Evolutionary conservation across 352 stramenopile species (phyloP), one percentile per base, ranked within the genome.

Genomic region (Elongisporangium prolatum): DNA sequence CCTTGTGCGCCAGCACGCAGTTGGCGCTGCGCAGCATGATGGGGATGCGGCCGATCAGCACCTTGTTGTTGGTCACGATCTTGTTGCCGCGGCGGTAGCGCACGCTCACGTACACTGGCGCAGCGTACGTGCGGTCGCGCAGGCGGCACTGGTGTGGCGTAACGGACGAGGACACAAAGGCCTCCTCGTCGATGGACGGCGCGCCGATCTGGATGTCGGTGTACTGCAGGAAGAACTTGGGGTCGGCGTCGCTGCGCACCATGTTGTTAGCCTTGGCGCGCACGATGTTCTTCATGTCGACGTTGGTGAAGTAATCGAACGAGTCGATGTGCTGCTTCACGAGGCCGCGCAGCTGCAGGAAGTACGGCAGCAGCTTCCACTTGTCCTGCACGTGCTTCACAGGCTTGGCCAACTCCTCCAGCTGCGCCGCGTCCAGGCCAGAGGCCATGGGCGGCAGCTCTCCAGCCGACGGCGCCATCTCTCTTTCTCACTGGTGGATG

Each of bases 251-350:
- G 55, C 83, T 95, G 57, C 88, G 84, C 37, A 98, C 87, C 59
- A 92, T 88, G 64, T 91, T 85, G 68, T 97, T 97, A 50, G 83
- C 84, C 74, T 97, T 91, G 44, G 95, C 92, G 62, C 88, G 87
- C 64, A 99, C 96, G 60, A 99, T 99, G 75, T 99, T 97, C 63
- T 98, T 97, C 71, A 99, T 98, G 72, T 99, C 97, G 0, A 98
- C 89, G 64, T 93, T 94, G 18, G 98, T 97, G 67, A 99, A 99
- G 84, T 99, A 97, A 88, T 99, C 86, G 78, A 98, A 99, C 55
- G 96, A 99, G 82, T 99, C 96, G 72, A 99, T 99, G 76, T 99
- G 98, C 73, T 99, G 98, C 72, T 97, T 97, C 25, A 97, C 89
- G 54, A 97, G 78, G 0, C 91, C 91, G 34, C 89, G 89, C 37